These are phyloP conservation scores for Sisymbrium irio DNA, from an alignment of 345 rosid species.

Conservation along the genomic window DNA sequence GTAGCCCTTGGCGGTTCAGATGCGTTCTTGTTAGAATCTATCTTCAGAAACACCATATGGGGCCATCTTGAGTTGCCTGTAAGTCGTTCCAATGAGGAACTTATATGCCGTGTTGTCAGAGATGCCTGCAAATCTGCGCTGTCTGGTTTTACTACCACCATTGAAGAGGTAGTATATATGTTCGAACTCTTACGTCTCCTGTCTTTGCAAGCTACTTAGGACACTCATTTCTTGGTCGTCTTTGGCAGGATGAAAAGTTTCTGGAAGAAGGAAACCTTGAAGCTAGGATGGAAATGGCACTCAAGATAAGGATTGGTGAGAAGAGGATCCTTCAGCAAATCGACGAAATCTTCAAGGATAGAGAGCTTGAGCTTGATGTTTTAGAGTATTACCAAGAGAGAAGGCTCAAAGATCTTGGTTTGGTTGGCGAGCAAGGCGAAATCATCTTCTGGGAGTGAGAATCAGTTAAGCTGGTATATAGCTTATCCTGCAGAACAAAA, in stretches of 20 bases:
- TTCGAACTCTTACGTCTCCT: neutral
- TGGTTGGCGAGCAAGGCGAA: constrained; percentile 95
- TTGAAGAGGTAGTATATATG: constrained; percentile 65
- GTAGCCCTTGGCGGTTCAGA: constrained; percentile 85
- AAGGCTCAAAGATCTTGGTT: constrained; percentile 83
- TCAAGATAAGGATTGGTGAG: constrained; percentile 72
- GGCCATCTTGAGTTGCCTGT: constrained; percentile 84
- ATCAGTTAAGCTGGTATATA: neutral
- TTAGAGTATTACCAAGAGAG: constrained; percentile 92
- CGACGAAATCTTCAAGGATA: constrained; percentile 55
- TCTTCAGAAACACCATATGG: constrained; percentile 83
- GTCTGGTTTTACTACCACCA: constrained; percentile 63
- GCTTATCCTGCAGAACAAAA: constrained; percentile 22
- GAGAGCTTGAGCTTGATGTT: constrained; percentile 63
- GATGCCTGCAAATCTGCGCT: constrained; percentile 82
- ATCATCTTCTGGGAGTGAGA: constrained; percentile 89
- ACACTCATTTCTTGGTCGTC: neutral
- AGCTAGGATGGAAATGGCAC: constrained; percentile 54
- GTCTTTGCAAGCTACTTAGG: neutral
- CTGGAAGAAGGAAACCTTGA: constrained; percentile 46
- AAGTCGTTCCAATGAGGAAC: constrained; percentile 80
- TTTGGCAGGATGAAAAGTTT: constrained; percentile 68
- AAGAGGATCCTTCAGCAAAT: constrained; percentile 83
- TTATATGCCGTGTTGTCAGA: constrained; percentile 69
- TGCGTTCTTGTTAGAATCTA: constrained; percentile 60